phyloP scores from a whole-genome alignment of 805 yeast genomes.

The Schwanniomyces polymorphus region DNA sequence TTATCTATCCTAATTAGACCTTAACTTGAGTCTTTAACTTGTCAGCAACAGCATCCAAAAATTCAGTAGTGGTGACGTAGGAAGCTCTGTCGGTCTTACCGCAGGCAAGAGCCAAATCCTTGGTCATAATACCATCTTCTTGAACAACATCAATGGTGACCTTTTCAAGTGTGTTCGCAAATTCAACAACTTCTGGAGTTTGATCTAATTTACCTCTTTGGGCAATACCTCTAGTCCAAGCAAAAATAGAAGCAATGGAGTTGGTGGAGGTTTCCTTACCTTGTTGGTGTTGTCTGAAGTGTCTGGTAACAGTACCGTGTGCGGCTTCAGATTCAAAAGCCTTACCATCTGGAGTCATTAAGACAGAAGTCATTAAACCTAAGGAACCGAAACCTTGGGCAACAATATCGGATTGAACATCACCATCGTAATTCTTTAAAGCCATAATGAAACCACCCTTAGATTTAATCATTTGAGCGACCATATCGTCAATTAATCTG shows the following conservation, averaged over 20 bases:
- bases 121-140: conserved; percentile 76
- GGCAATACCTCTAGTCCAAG: conserved; percentile 82
- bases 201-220: conserved; percentile 78
- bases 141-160: conserved; percentile 74
- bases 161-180: conserved; percentile 63
- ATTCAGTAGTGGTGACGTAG: conserved; percentile 74
- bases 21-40: conserved; percentile 37
- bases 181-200: conserved; percentile 68
- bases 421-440: conserved; percentile 83
- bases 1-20: not conserved
- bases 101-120: conserved; percentile 74
- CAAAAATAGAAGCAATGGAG: conserved; percentile 82
- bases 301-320: conserved; percentile 87
- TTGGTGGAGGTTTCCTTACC: conserved; percentile 84
- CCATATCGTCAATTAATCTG: conserved; percentile 84
- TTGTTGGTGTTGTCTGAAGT: conserved; percentile 76
- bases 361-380: conserved; percentile 81
- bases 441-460: conserved; percentile 83
- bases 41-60: conserved; percentile 72
- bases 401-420: conserved; percentile 81
- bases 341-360: conserved; percentile 82
- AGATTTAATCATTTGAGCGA: conserved; percentile 84
- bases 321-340: conserved; percentile 88
- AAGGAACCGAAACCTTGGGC: conserved; percentile 87
- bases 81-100: conserved; percentile 61